Conservation (phyloP, 495 filamentous ascomycete species). For the Staphylotrichum longicolle region DNA sequence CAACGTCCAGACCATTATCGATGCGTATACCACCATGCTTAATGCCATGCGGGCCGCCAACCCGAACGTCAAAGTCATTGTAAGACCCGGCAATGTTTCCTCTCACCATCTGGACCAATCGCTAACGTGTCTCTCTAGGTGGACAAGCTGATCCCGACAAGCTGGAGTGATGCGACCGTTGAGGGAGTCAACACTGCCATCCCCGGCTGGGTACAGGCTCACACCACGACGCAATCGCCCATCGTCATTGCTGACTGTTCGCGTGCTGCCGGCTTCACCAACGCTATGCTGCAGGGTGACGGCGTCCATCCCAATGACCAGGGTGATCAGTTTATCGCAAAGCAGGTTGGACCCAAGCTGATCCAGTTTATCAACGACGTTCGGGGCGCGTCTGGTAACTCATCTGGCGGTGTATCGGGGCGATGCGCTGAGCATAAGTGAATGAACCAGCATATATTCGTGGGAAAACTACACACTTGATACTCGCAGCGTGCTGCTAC, state of each 20-base stretch:
- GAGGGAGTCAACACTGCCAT: conserved; percentile 36
- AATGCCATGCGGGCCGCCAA: conserved; percentile 35
- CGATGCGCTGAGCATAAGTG: background rate
- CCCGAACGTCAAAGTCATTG: conserved; percentile 34
- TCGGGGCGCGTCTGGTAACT: background rate
- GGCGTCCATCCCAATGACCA: conserved; percentile 38
- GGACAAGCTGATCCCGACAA: conserved; percentile 34
- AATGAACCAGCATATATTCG: no score
- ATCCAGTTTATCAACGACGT: conserved; percentile 20
- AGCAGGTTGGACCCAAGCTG: conserved; percentile 28
- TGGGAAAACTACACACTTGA: background rate
- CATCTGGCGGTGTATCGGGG: background rate
- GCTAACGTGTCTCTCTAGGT: conserved; percentile 20
- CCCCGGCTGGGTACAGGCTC: conserved; percentile 31
- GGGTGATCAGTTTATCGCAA: conserved; percentile 35
- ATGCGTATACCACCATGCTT: conserved; percentile 37
- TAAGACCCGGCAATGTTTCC: conserved; percentile 17
- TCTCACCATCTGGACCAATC: background rate
- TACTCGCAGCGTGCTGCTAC: no score
- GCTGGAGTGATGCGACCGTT: conserved; percentile 30
- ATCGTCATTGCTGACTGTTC: conserved; percentile 36
- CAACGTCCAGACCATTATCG: conserved; percentile 33
- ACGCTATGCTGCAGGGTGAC: conserved; percentile 27
- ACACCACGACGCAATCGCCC: conserved; percentile 33
- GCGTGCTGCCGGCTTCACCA: conserved; percentile 30